A percentile compares a stretch with the other conserved stretches of the same genome.
phyloP scores from a whole-genome alignment of 495 filamentous ascomycete species.

The Penicillium alfredii region DNA sequence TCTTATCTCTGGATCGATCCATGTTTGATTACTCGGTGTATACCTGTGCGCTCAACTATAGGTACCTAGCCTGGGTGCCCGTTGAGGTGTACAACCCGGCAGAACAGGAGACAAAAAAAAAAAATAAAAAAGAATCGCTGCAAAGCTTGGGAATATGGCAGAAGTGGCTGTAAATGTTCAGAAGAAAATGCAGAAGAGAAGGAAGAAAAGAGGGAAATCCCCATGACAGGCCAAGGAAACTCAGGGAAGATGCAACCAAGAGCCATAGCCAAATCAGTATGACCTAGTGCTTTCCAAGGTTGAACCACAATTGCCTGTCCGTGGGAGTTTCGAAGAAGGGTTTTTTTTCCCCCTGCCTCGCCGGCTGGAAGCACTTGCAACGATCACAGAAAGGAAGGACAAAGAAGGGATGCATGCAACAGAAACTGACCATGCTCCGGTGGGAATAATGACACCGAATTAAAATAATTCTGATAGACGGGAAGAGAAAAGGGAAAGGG shows the following conservation, averaged over 20 bases:
- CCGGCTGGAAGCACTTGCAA: conserved; percentile 3
- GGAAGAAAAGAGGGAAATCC: conserved; percentile 14
- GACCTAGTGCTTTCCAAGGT: conserved; percentile 1
- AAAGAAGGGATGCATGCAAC: conserved; percentile 16
- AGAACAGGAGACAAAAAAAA: conserved; percentile 20
- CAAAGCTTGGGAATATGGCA: conserved; percentile 35
- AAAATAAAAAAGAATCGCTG: conserved; percentile 16
- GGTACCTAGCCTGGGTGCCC: no score
- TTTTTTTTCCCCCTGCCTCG: background rate
- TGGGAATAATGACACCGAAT: conserved; percentile 9
- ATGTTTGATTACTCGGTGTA: no score
- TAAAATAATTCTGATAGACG: conserved; percentile 16
- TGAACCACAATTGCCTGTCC: background rate
- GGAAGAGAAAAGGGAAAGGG: conserved; percentile 12
- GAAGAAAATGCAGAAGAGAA: conserved; percentile 16
- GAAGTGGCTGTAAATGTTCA: conserved; percentile 16
- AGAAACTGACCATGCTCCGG: conserved; percentile 11
- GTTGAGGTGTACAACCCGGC: no score
- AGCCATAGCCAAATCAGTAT: background rate
- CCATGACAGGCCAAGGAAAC: no score
- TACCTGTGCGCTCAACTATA: no score
- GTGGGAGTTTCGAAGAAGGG: no score
- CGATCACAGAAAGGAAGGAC: conserved; percentile 3
- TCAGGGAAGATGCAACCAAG: background rate
- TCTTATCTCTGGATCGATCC: no score